Evolutionary conservation across 257 asterid species (phyloP), one percentile per base, ranked within the genome.

Genomic region (Ballota nigra): DNA sequence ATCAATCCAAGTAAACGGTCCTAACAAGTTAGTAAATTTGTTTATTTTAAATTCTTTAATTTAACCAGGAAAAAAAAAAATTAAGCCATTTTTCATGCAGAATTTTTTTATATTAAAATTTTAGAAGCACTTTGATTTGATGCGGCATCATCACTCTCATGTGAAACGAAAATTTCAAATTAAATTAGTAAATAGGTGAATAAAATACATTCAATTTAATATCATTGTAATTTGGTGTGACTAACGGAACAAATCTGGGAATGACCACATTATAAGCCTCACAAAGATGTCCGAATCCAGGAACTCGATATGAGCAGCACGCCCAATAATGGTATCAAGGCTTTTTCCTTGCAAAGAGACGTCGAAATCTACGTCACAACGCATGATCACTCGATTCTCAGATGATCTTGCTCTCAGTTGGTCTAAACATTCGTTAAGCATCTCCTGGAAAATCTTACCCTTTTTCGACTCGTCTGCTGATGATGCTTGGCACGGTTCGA

Each of bases 251-350:
- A 92, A 56, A 33, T 92, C 96, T 0, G 90, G 87, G 70, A 90
- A 92, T 29, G 96, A 90, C 97, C 98, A 90, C 93, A 90, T 87
- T 64, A 92, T 83, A 78, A 92, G 85, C 89, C 79, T 87, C 0
- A 87, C 93, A 72, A 87, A 92, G 57, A 83, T 68, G 83, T 92
- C 98, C 0, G 97, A 72, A 78, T 92, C 98, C 63, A 92, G 77
- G 86, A 92, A 92, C 86, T 92, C 97, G 23, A 92, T 92, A 63
- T 92, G 98, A 66, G 97, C 98, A 69, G 97, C 95, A 4, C 98
- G 85, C 22, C 98, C 98, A 6, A 90, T 88, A 1, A 92, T 83
- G 58, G 98, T 88, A 60, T 88, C 88, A 19, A 90, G 82, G 86
- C 77, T 92, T 71, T 87, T 83, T 47, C 98, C 98, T 66, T 90